Evolutionary conservation across 352 stramenopile genomes (phyloP).

Genomic region (Poterioochromonas sp.): DNA sequence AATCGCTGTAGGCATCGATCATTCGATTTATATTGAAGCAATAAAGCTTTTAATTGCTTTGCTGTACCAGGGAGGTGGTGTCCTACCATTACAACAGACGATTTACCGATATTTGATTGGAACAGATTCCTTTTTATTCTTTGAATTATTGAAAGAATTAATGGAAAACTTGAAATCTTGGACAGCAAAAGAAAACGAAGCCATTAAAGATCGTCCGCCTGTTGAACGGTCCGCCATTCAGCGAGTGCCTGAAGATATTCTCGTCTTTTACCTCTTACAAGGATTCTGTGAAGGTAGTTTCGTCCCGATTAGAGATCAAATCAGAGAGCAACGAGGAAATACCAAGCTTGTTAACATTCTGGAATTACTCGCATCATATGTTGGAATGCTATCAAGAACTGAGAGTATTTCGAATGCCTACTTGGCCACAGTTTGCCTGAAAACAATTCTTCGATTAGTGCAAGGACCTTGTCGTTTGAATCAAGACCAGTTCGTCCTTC

Average conservation of each 20-base stretch:
- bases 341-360: neutral
- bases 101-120: slow-evolving; percentile 4
- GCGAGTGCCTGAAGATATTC: slow-evolving; percentile 16
- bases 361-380: slow-evolving; percentile 3
- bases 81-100: neutral
- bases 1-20: slow-evolving; percentile 16
- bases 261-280: slow-evolving; percentile 19
- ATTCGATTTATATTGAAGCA: neutral
- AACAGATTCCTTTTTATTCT: slow-evolving; percentile 21
- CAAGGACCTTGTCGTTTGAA: slow-evolving; percentile 9
- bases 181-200: neutral
- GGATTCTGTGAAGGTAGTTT: neutral
- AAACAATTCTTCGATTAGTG: neutral
- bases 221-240: no score
- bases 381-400: neutral
- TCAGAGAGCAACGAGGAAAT: slow-evolving; percentile 13
- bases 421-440: neutral
- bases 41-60: slow-evolving; percentile 8
- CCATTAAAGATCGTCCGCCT: neutral
- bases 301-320: neutral
- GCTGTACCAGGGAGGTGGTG: neutral
- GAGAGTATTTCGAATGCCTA: neutral
- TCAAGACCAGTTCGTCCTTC: slow-evolving; percentile 25
- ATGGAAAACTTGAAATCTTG: slow-evolving; percentile 19
- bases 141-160: slow-evolving; percentile 23